Conservation (phyloP, 805 yeast genomes). For the Tetrapisispora namnaoensis region DNA sequence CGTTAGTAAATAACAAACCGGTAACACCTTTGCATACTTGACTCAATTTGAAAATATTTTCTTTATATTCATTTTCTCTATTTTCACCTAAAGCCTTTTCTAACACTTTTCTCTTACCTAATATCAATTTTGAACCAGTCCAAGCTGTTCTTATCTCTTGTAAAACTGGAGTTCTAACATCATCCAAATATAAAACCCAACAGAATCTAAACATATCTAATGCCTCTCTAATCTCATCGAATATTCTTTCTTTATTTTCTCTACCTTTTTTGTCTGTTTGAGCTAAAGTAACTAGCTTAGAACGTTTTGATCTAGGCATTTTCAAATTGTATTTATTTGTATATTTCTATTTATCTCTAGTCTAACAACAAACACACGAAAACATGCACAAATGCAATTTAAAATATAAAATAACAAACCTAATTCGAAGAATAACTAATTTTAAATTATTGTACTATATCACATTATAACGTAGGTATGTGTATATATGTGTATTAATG, state of each 20-base stretch:
- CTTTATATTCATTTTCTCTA: constrained; percentile 83
- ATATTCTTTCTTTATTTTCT: constrained; percentile 83
- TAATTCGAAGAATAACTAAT: too few species aligned
- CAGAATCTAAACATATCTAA: constrained; percentile 68
- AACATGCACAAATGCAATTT: too few species aligned
- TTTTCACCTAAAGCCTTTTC: constrained; percentile 87
- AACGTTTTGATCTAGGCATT: constrained; percentile 97
- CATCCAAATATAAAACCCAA: constrained; percentile 82
- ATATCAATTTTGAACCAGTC: constrained; percentile 78
- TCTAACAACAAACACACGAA: not conserved
- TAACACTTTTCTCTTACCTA: constrained; percentile 89
- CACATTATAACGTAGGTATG: too few species aligned
- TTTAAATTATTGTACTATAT: too few species aligned
- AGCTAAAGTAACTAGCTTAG: constrained; percentile 89
- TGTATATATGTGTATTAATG: too few species aligned
- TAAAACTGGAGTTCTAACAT: constrained; percentile 90
- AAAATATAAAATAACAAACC: too few species aligned
- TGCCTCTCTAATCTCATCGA: constrained; percentile 78
- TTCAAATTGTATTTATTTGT: not conserved
- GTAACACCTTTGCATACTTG: constrained; percentile 63
- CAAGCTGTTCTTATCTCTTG: constrained; percentile 90
- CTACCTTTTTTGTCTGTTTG: constrained; percentile 94
- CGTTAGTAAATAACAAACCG: constrained; percentile 85
- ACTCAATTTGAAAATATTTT: constrained; percentile 63
- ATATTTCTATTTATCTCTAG: not conserved